Evolutionary conservation across 2,329 filamentous ascomycete genomes (phyloP).

Genomic region (Diaporthe sp.): DNA sequence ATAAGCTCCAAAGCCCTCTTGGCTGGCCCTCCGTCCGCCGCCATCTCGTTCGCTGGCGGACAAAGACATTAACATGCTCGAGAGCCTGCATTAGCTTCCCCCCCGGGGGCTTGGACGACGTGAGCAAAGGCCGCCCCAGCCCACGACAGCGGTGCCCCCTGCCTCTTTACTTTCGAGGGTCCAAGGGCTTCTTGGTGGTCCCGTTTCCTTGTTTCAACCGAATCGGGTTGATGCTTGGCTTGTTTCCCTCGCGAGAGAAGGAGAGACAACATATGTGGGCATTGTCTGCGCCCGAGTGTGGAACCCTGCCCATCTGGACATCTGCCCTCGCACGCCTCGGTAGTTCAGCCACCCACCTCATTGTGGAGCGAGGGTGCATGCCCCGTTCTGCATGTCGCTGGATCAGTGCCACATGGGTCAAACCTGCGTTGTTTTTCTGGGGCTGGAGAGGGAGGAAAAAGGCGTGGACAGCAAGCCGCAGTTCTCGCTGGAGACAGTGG

Average conservation of each 20-base stretch:
- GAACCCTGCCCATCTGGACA: slow-evolving; percentile 17
- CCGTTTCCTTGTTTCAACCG: slow-evolving; percentile 22
- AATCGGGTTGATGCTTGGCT: slow-evolving; percentile 36
- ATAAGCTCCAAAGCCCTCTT: slow-evolving; percentile 28
- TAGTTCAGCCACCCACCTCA: slow-evolving; percentile 25
- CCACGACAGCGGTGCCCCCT: slow-evolving; percentile 26
- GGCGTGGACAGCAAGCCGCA: slow-evolving; percentile 22
- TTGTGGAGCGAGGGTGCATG: slow-evolving; percentile 24
- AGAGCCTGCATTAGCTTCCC: slow-evolving; percentile 31
- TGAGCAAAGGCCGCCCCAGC: slow-evolving; percentile 19
- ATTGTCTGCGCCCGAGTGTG: not conserved
- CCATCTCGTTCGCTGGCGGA: not conserved
- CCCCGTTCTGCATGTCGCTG: slow-evolving; percentile 31
- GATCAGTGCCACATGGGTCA: slow-evolving; percentile 27
- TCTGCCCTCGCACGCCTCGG: slow-evolving; percentile 5
- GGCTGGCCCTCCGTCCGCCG: not conserved
- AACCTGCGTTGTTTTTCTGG: slow-evolving; percentile 31
- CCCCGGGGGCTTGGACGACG: slow-evolving; percentile 11
- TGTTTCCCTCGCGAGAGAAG: slow-evolving; percentile 1
- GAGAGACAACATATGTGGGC: slow-evolving; percentile 1
- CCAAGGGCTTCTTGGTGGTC: slow-evolving; percentile 3
- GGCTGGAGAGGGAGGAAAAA: not conserved
- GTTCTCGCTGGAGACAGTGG: slow-evolving; percentile 16
- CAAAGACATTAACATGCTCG: slow-evolving; percentile 30
- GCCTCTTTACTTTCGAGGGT: slow-evolving; percentile 18